Percentiles rank a stretch among this genome's conserved stretches.
These are phyloP conservation scores for Haematococcus sp. DNA, from an alignment of 139 green algal species.

Conservation along the genomic window DNA sequence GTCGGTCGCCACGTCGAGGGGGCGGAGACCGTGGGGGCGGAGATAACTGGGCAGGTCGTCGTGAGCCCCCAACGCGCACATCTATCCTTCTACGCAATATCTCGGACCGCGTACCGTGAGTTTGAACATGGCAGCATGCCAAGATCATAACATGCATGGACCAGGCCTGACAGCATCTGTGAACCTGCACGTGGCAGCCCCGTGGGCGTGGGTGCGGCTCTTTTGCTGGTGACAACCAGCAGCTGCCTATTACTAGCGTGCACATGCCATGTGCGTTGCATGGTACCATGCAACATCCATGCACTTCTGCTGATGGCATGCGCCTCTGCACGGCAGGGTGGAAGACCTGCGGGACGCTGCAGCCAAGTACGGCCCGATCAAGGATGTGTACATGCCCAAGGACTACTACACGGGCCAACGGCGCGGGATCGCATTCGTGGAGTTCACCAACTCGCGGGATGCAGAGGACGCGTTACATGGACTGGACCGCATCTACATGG, in stretches of 20 bases:
- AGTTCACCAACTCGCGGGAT: slow-evolving; percentile 50
- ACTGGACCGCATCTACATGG: slow-evolving; percentile 30
- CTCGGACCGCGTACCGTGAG: slow-evolving; percentile 1
- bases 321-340: not conserved
- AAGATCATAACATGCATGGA: too few relatives aligned
- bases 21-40: too few relatives aligned
- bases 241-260: too few relatives aligned
- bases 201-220: not conserved
- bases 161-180: too few relatives aligned
- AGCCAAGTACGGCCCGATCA: slow-evolving; percentile 14
- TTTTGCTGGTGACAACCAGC: not conserved
- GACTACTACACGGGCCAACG: slow-evolving; percentile 37
- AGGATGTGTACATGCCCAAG: slow-evolving; percentile 27
- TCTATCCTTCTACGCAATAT: slow-evolving; percentile 2
- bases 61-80: slow-evolving; percentile 2
- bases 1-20: too few relatives aligned
- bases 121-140: too few relatives aligned
- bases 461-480: slow-evolving; percentile 50
- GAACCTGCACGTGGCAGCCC: not conserved
- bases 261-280: too few relatives aligned
- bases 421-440: slow-evolving; percentile 60
- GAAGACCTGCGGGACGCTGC: slow-evolving; percentile 21
- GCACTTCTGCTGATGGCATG: too few relatives aligned
- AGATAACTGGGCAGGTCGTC: not conserved
- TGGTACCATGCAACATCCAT: too few relatives aligned